phyloP scores from a whole-genome alignment of 768 basidiomycete species.

The Xerocomellus chrysenteron region DNA sequence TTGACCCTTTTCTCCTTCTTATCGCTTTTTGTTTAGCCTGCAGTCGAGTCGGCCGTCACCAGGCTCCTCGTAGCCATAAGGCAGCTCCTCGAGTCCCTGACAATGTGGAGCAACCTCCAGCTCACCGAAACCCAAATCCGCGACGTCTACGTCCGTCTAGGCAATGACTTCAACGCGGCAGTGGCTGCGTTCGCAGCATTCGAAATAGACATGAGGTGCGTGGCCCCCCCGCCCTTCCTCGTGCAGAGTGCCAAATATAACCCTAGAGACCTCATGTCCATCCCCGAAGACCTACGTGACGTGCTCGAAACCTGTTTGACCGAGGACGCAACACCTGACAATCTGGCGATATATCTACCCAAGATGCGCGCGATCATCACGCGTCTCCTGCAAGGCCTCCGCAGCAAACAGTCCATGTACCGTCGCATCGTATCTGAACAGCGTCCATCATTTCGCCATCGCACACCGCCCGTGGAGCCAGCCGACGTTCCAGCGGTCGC shows the following conservation, averaged over 20 bases:
- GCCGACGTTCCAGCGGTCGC: no score
- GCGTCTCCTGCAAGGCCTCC: constrained; percentile 87
- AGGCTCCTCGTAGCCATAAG: constrained; percentile 93
- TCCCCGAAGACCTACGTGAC: constrained; percentile 85
- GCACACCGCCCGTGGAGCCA: no score
- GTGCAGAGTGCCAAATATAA: constrained; percentile 16
- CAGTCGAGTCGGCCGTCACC: constrained; percentile 89
- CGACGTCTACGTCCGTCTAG: constrained; percentile 94
- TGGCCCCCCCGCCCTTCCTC: constrained; percentile 19
- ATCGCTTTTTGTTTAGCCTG: constrained; percentile 45
- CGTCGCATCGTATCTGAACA: constrained; percentile 70
- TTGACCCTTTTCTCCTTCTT: not conserved
- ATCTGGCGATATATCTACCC: constrained; percentile 87
- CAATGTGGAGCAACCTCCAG: constrained; percentile 74
- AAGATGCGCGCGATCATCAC: constrained; percentile 91
- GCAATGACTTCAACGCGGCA: constrained; percentile 96
- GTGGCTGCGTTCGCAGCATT: constrained; percentile 84
- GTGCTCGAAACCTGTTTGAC: constrained; percentile 90
- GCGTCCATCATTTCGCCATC: constrained; percentile 34
- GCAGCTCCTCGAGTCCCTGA: constrained; percentile 86
- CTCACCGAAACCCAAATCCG: constrained; percentile 82
- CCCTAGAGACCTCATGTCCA: constrained; percentile 76
- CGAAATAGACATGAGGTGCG: constrained; percentile 90
- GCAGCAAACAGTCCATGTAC: constrained; percentile 87
- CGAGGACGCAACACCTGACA: constrained; percentile 83